Base-by-base conservation (phyloP, 352 stramenopile species). In the Globisporangium orthogonon region DNA sequence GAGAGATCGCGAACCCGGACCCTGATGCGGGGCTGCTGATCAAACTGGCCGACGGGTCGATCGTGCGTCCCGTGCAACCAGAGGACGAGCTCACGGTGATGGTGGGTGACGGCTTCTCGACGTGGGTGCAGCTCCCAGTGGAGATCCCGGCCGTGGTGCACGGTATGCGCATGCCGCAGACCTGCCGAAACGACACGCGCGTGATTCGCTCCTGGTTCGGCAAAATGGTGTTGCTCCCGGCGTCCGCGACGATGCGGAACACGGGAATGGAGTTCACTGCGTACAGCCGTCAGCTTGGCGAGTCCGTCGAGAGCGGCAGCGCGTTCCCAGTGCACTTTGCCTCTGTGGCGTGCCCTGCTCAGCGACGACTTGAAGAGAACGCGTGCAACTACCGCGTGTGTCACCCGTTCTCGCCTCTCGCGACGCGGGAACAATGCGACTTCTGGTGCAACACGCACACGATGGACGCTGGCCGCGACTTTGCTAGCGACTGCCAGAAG, bases 391-490 rank as follows among this genome's bases (percentile, higher is more conserved):
- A 73, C 40, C 66, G 63, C 39, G 14, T 65, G 40, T 78, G 70
- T 45, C 54, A 60, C 14, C 67, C 67, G 3, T 63, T 75, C 30
- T 13, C 53, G 7, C 49, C 56, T 33, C 61, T 59, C 28, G 58
- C 64, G 40, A 60, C 62, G 18, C 51, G 60, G 30, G 44, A 71
- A 13, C 58, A 62, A 30, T 78, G 70, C 63, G 60, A 54, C 29
- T 67, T 71, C 47, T 69, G 69, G 56, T 78, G 67, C 52, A 75
- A 78, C 62, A 56, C 70, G 39, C 69, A 63, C 39, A 54, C 43
- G 7, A 69, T 61, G 41, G 49, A 39, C 23, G 17, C 49, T 15
- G 49, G 4, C 15, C 57, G 44, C 18, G 56, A 69, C 30, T 65
- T 65, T 15, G 58, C 52, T n/a, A 33, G 31, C 29, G 40, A 74